Evolutionary conservation across 345 rosid species (phyloP).

Genomic region (Brassica cretica): DNA sequence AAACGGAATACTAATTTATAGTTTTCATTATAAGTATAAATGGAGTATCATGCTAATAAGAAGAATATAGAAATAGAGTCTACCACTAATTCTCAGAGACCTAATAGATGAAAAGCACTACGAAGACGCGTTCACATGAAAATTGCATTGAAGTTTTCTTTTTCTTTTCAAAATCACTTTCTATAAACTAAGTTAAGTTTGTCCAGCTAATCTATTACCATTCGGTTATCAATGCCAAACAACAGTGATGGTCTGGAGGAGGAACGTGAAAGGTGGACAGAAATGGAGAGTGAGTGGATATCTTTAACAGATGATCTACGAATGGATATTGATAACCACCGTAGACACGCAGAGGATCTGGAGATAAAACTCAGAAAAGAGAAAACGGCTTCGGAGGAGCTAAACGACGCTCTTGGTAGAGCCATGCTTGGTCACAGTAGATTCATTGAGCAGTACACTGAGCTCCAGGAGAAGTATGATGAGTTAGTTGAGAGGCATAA

Average conservation of each 20-base stretch:
- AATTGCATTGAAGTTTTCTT: no score
- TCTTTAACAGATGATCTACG: conserved; percentile 74
- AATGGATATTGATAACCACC: conserved; percentile 65
- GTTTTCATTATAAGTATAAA: no score
- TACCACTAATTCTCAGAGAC: no score
- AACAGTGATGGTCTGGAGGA: conserved; percentile 61
- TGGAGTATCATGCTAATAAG: no score
- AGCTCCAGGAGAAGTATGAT: conserved; percentile 77
- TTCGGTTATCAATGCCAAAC: not conserved
- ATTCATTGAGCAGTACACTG: conserved; percentile 87
- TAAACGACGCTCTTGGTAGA: conserved; percentile 80
- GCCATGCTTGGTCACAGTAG: conserved; percentile 83
- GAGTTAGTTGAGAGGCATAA: conserved; percentile 66
- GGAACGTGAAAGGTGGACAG: conserved; percentile 85
- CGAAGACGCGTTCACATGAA: no score
- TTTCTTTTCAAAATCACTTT: no score
- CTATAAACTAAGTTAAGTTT: no score
- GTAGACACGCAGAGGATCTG: conserved; percentile 65
- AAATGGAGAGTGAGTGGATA: conserved; percentile 57
- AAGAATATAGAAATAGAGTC: no score
- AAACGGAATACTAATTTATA: no score
- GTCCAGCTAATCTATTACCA: no score
- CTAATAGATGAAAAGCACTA: no score
- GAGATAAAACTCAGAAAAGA: conserved; percentile 67
- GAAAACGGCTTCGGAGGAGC: conserved; percentile 67